Percentiles rank a stretch among this genome's conserved stretches.
phyloP scores from a whole-genome alignment of 306 rosid genomes.

The Dalbergia cochinchinensis region DNA sequence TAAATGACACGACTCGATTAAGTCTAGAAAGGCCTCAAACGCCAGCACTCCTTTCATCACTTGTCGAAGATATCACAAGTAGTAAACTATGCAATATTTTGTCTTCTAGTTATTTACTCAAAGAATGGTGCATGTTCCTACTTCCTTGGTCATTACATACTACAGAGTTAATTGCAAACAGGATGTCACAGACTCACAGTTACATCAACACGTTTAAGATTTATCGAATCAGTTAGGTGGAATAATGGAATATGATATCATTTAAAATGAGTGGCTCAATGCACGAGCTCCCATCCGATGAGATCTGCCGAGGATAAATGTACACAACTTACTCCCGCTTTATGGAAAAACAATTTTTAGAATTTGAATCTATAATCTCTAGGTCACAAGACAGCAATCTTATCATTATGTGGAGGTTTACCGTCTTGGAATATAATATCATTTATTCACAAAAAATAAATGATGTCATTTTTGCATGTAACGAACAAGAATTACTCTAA shows the following conservation, averaged over 20 bases:
- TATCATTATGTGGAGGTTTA: too few species aligned
- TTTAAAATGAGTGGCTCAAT: too few species aligned
- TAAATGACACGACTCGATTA: slow-evolving; percentile 11
- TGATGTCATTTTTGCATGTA: background rate
- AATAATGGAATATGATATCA: too few species aligned
- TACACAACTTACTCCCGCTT: too few species aligned
- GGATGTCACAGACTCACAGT: slow-evolving; percentile 6
- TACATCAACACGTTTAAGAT: slow-evolving; percentile 12
- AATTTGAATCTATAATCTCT: too few species aligned
- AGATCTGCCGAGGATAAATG: too few species aligned
- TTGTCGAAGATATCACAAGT: slow-evolving; percentile 30
- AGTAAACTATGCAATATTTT: background rate
- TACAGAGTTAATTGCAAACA: slow-evolving; percentile 21
- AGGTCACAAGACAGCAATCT: too few species aligned
- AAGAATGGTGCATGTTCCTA: slow-evolving; percentile 28
- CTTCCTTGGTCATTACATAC: slow-evolving; percentile 26
- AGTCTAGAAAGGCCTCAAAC: slow-evolving; percentile 28
- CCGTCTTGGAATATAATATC: too few species aligned
- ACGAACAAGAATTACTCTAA: background rate
- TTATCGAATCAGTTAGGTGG: background rate
- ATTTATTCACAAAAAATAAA: background rate
- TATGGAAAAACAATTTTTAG: too few species aligned
- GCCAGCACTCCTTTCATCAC: slow-evolving; percentile 22
- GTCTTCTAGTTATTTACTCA: background rate
- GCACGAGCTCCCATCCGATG: too few species aligned